A percentile compares a stretch with the other conserved stretches of the same genome.
phyloP scores from a whole-genome alignment of 1,284 basidiomycete genomes.

The Meira nashicola region DNA sequence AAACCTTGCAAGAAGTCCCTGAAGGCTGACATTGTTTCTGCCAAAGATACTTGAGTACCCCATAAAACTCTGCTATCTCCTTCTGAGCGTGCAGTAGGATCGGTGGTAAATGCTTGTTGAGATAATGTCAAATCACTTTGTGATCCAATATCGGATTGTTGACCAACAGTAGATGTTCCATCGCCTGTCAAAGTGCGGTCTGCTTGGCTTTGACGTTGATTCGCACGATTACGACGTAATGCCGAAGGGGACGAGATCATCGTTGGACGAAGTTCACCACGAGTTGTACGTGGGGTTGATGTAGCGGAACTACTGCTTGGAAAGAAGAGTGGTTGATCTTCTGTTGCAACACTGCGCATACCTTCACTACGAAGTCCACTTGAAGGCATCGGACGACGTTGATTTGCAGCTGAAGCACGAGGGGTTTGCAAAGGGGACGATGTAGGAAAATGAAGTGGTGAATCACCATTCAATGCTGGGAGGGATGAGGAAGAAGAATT shows the following conservation, averaged over 20 bases:
- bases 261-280: slow-evolving; percentile 46
- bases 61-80: slow-evolving; percentile 68
- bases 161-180: not conserved
- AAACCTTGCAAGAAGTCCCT: slow-evolving; percentile 83
- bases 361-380: slow-evolving; percentile 20
- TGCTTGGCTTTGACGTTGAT: not conserved
- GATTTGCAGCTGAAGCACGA: slow-evolving; percentile 15
- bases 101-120: slow-evolving; percentile 29
- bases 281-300: slow-evolving; percentile 38
- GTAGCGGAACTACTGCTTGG: slow-evolving; percentile 32
- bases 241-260: slow-evolving; percentile 36
- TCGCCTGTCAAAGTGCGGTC: not conserved
- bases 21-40: slow-evolving; percentile 85
- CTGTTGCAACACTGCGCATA: slow-evolving; percentile 21
- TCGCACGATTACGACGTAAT: slow-evolving; percentile 59
- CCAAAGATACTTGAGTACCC: slow-evolving; percentile 89
- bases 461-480: slow-evolving; percentile 22
- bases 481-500: not conserved
- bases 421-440: slow-evolving; percentile 32
- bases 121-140: slow-evolving; percentile 35
- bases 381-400: slow-evolving; percentile 24
- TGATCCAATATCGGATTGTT: not conserved
- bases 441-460: slow-evolving; percentile 45
- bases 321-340: slow-evolving; percentile 47
- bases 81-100: slow-evolving; percentile 12